These are phyloP conservation scores for Fusarium solani-melongenae DNA, from an alignment of 2,329 filamentous ascomycete genomes.

Conservation along the genomic window DNA sequence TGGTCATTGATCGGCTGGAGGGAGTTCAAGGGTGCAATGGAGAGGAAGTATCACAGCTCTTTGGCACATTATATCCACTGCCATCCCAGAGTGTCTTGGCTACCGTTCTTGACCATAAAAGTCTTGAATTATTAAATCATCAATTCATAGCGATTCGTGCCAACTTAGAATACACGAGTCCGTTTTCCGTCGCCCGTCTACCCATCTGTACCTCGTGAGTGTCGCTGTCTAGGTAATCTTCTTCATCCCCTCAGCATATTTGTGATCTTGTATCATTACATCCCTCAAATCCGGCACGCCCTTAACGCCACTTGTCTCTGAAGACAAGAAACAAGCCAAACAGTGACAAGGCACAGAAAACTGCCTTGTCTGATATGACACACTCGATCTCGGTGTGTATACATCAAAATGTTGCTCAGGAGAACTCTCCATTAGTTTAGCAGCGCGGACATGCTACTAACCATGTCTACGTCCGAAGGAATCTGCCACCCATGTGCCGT, in stretches of 20 bases:
- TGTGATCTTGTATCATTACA: neutral
- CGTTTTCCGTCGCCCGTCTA: neutral
- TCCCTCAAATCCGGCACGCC: neutral
- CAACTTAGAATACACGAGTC: neutral
- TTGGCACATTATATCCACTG: neutral
- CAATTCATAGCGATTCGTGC: neutral
- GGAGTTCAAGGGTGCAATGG: neutral
- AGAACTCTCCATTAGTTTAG: neutral
- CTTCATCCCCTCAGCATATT: neutral
- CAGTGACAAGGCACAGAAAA: neutral
- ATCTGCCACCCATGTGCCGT: conserved; percentile 77
- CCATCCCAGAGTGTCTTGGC: neutral
- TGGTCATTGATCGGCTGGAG: neutral
- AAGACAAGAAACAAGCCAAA: neutral
- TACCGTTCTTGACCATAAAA: neutral
- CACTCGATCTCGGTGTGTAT: neutral
- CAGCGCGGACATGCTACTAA: conserved; percentile 43
- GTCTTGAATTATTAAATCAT: neutral
- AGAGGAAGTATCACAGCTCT: neutral
- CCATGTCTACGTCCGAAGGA: conserved; percentile 69
- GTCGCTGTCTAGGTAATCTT: neutral
- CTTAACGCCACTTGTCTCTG: neutral
- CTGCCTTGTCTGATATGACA: neutral
- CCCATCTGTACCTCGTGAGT: neutral
- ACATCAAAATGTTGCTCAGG: neutral